Base-by-base conservation (phyloP, 306 rosid species). In the Glycine tomentella region DNA sequence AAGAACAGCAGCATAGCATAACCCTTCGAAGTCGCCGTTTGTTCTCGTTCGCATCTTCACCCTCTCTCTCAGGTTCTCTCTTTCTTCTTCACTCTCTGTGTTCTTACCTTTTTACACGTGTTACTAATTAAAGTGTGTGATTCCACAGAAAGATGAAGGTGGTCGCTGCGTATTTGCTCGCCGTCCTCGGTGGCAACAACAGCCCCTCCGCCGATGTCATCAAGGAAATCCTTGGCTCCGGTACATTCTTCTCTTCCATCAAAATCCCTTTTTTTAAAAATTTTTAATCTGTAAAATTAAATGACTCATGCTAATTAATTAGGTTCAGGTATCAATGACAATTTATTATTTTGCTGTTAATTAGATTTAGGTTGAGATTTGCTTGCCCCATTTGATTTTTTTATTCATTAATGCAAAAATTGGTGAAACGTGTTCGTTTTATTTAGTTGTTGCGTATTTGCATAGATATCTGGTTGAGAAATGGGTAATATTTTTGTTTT, bases 161-260 rank as follows among this genome's bases (percentile, higher is more conserved):
- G 6, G 64, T 91, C 2, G 94, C 92, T 20, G 92, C 92, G 0
- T 91, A 91, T 45, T 72, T 91, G 86, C 77, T 91, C 4, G 92
- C 92, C 55, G 91, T 87, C 2, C 82, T 91, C 48, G 92, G 94
- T 13, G 94, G 94, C 75, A 86, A 89, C 84, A 3, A 65, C 56
- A 59, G 42, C 55, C 94, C 94, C 15, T 86, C 89, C 8, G 66
- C 83, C 34, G 53, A 42, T 3, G 86, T 76, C 53, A 44, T 91
- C 81, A 87, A 89, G 79, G 9, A 49, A 9, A 91, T 91, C 20
- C 87, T 91, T 44, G 79, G 71, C 58, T 80, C 86, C 25, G 87
- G 91, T 86, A n/a, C 69, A 62, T 80, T 7, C 44, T 50, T 71
- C 36, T 46, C 52, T 55, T 48, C 61, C 55, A 17, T 64, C 67